phyloP scores from a whole-genome alignment of 2,329 filamentous ascomycete genomes.

The Zymoseptoria brevis region DNA sequence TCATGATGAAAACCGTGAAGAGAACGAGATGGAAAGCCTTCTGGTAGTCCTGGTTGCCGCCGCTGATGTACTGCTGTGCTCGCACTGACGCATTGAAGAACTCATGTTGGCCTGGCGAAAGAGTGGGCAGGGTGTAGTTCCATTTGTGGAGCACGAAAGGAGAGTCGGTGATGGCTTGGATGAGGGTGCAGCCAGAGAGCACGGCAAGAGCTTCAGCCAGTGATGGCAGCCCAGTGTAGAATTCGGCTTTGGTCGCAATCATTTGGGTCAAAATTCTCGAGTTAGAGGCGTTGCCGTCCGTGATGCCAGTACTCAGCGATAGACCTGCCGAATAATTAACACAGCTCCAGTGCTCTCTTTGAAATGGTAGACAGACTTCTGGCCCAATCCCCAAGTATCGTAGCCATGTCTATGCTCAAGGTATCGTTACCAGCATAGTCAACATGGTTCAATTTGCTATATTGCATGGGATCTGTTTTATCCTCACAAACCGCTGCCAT shows the following conservation, averaged over 20 bases:
- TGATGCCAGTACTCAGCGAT: slow-evolving; percentile 37
- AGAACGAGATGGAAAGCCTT: slow-evolving; percentile 61
- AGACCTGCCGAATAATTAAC: slow-evolving; percentile 20
- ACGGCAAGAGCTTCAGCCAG: slow-evolving; percentile 68
- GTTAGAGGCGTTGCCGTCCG: slow-evolving; percentile 38
- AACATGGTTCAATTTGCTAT: slow-evolving; percentile 43
- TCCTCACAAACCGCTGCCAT: slow-evolving; percentile 58
- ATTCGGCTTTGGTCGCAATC: slow-evolving; percentile 31
- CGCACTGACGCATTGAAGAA: slow-evolving; percentile 57
- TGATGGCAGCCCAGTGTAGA: slow-evolving; percentile 52
- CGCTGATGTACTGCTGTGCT: slow-evolving; percentile 63
- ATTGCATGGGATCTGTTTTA: slow-evolving; percentile 46
- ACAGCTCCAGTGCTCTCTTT: too few relatives aligned
- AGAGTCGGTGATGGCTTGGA: slow-evolving; percentile 51
- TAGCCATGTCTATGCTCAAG: slow-evolving; percentile 35
- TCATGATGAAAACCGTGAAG: slow-evolving; percentile 57
- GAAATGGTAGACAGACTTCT: too few relatives aligned
- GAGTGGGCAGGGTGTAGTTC: slow-evolving; percentile 29
- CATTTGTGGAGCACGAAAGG: slow-evolving; percentile 49
- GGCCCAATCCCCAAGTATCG: slow-evolving; percentile 38
- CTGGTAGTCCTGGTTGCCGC: slow-evolving; percentile 54
- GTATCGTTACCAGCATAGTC: slow-evolving; percentile 46
- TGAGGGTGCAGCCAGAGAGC: slow-evolving; percentile 57
- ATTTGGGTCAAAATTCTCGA: slow-evolving; percentile 39
- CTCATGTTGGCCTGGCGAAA: slow-evolving; percentile 41